phyloP scores from a whole-genome alignment of 2,329 filamentous ascomycete species.

The Xylaria sp. region DNA sequence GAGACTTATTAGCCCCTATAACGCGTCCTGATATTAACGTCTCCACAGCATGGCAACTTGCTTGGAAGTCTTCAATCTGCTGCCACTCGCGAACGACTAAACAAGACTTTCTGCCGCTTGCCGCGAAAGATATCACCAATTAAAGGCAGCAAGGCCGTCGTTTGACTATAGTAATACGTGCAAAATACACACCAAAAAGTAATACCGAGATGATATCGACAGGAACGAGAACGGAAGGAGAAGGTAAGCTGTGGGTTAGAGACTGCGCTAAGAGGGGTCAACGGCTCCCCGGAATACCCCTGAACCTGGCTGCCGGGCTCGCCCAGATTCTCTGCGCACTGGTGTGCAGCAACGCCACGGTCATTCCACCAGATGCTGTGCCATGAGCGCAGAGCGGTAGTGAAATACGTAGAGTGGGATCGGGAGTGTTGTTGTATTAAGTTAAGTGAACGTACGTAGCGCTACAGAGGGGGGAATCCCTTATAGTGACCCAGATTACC shows the following conservation, averaged over 20 bases:
- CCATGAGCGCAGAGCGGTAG: too few species aligned
- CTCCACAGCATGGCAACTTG: too few species aligned
- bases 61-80: too few species aligned
- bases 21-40: too few species aligned
- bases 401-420: too few species aligned
- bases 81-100: too few species aligned
- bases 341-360: background rate
- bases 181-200: background rate
- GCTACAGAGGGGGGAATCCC: too few species aligned
- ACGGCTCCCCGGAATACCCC: conserved; percentile 7
- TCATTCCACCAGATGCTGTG: background rate
- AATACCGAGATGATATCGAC: background rate
- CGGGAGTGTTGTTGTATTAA: too few species aligned
- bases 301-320: conserved; percentile 15
- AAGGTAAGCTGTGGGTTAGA: background rate
- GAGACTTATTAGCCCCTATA: too few species aligned
- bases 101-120: background rate
- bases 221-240: background rate
- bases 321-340: background rate
- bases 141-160: background rate
- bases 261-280: background rate
- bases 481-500: too few species aligned
- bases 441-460: too few species aligned
- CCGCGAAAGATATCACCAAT: background rate
- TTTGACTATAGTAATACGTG: background rate